These are phyloP conservation scores for Daldinia sp. DNA, from an alignment of 2,329 filamentous ascomycete species.

Conservation along the genomic window DNA sequence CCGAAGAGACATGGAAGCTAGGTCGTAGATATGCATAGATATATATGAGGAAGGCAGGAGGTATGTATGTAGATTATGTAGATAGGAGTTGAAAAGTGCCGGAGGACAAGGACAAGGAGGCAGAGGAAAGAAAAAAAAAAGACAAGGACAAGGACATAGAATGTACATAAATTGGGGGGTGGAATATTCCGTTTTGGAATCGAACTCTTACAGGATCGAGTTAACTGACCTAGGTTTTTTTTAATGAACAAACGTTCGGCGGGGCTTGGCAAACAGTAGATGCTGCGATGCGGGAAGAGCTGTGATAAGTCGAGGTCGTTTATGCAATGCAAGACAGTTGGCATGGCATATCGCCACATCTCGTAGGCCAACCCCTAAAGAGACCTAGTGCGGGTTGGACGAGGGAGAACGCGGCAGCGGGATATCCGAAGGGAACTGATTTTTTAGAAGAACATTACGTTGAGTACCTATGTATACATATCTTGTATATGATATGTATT, in stretches of 20 bases:
- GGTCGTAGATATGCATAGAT: background rate
- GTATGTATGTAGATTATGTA: background rate
- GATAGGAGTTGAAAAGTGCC: slow-evolving; percentile 1
- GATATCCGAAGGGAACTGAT: slow-evolving; percentile 21
- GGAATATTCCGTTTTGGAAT: slow-evolving; percentile 22
- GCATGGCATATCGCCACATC: slow-evolving; percentile 52
- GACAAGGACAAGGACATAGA: too few relatives aligned
- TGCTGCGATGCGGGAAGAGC: slow-evolving; percentile 33
- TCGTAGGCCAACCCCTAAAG: slow-evolving; percentile 20
- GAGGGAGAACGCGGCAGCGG: slow-evolving; percentile 27
- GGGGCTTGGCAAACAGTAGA: slow-evolving; percentile 30
- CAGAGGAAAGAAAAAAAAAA: slow-evolving; percentile 9
- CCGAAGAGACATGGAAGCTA: slow-evolving; percentile 16
- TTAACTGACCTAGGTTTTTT: background rate
- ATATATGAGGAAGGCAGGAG: background rate
- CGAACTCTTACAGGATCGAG: slow-evolving; percentile 22
- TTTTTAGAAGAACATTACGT: background rate
- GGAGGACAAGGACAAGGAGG: background rate
- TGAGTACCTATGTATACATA: too few relatives aligned
- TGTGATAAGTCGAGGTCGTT: slow-evolving; percentile 45
- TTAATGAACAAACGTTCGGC: slow-evolving; percentile 13
- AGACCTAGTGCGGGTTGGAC: slow-evolving; percentile 19
- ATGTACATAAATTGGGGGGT: background rate
- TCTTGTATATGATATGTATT: background rate
- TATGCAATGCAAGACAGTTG: slow-evolving; percentile 56